These are phyloP conservation scores for Marasmius fiardii DNA, from an alignment of 1,284 basidiomycete genomes.

Conservation along the genomic window DNA sequence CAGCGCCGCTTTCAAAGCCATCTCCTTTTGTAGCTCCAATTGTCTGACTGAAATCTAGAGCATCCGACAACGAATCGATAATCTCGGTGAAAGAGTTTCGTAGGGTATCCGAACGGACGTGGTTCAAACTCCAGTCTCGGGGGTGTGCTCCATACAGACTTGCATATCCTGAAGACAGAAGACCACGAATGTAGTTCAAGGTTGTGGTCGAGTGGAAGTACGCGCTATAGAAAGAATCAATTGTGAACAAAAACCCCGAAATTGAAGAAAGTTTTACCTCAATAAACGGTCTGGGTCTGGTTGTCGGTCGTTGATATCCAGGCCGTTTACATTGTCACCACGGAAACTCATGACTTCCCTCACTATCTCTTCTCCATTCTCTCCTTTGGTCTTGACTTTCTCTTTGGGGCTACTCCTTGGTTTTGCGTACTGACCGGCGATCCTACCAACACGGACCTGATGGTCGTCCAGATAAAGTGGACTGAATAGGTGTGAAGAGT, in stretches of 20 bases:
- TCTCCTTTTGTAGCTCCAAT: conserved; percentile 64
- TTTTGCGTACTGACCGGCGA: conserved; percentile 97
- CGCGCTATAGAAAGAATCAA: conserved; percentile 47
- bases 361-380: conserved; percentile 23
- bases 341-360: conserved; percentile 34
- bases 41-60: conserved; percentile 90
- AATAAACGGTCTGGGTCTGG: conserved; percentile 90
- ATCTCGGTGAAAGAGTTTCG: conserved; percentile 77
- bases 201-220: conserved; percentile 97
- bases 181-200: conserved; percentile 87
- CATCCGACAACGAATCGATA: conserved; percentile 82
- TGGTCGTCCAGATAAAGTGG: background rate
- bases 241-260: too few relatives aligned
- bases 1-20: conserved; percentile 66
- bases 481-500: conserved; percentile 10
- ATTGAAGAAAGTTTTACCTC: conserved; percentile 36
- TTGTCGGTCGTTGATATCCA: conserved; percentile 72
- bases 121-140: conserved; percentile 87
- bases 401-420: conserved; percentile 89
- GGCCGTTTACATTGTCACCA: conserved; percentile 95
- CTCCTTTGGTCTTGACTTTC: conserved; percentile 63
- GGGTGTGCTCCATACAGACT: conserved; percentile 77
- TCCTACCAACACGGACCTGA: conserved; percentile 83
- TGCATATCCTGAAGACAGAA: conserved; percentile 90
- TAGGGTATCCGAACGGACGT: conserved; percentile 83